Conservation (phyloP, 805 yeast species). For the Ogataea degrootiae region DNA sequence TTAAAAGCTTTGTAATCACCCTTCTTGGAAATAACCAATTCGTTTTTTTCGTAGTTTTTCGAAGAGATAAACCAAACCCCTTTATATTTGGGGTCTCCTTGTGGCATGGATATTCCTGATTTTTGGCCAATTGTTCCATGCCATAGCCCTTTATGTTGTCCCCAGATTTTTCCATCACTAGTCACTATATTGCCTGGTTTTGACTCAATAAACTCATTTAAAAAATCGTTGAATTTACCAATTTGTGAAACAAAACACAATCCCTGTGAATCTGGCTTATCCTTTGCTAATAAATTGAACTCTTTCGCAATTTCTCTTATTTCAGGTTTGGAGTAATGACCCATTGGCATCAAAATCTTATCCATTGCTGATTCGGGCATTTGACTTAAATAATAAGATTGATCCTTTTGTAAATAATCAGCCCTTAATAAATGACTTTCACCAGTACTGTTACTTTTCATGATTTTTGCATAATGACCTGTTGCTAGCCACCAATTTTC, state of each 20-base stretch:
- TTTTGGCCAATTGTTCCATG: constrained; percentile 92
- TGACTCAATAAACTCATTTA: constrained; percentile 67
- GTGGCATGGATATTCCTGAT: constrained; percentile 79
- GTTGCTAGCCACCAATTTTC: constrained; percentile 80
- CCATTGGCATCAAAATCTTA: constrained; percentile 71
- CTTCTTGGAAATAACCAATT: constrained; percentile 76
- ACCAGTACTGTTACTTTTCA: constrained; percentile 29
- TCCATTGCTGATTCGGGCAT: constrained; percentile 42
- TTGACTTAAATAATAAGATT: constrained; percentile 82
- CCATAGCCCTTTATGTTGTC: constrained; percentile 85
- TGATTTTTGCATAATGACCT: constrained; percentile 71
- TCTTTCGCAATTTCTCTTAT: constrained; percentile 64
- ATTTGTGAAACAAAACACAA: constrained; percentile 78
- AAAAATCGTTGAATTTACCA: constrained; percentile 63
- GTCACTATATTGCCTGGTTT: constrained; percentile 79
- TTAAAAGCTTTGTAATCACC: constrained; percentile 52
- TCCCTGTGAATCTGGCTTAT: constrained; percentile 93
- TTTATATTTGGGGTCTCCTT: constrained; percentile 65
- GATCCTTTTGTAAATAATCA: constrained; percentile 65
- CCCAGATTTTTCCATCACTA: constrained; percentile 70
- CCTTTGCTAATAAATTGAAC: constrained; percentile 52
- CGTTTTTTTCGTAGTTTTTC: constrained; percentile 60
- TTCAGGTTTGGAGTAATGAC: constrained; percentile 69
- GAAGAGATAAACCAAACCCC: constrained; percentile 88
- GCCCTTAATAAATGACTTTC: constrained; percentile 53